phyloP scores from a whole-genome alignment of 441 rosid species.

The Gossypium lobatum region DNA sequence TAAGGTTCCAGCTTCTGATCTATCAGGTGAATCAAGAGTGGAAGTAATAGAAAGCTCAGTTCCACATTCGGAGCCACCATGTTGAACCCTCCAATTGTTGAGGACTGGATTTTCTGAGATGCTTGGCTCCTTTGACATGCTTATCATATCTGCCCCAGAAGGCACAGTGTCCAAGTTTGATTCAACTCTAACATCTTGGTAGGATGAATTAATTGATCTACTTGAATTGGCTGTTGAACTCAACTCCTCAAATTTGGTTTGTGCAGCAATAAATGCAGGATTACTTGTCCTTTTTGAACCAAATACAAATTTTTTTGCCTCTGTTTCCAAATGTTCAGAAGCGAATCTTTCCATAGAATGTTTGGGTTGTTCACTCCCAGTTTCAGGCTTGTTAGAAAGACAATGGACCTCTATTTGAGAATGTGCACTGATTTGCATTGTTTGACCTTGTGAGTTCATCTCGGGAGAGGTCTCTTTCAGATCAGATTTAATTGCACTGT shows the following conservation, averaged over 20 bases:
- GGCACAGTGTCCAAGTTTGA: constrained; percentile 28
- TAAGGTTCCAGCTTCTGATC: constrained; percentile 43
- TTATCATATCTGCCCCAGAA: neutral
- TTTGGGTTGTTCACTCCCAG: constrained; percentile 44
- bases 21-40: constrained; percentile 83
- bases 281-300: constrained; percentile 58
- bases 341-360: constrained; percentile 53
- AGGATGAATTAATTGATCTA: constrained; percentile 29
- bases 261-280: constrained; percentile 62
- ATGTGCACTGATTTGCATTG: constrained; percentile 19
- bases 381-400: constrained; percentile 32
- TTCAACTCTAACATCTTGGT: constrained; percentile 39
- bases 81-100: constrained; percentile 27
- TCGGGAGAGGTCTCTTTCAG: constrained; percentile 32
- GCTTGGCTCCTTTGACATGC: constrained; percentile 12
- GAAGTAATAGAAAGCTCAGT: constrained; percentile 90
- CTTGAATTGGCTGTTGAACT: constrained; percentile 40
- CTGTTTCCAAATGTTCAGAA: constrained; percentile 43
- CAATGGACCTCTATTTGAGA: constrained; percentile 27
- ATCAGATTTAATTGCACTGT: constrained; percentile 28
- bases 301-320: constrained; percentile 32
- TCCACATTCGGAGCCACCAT: constrained; percentile 80
- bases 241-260: constrained; percentile 69
- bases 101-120: constrained; percentile 28
- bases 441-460: constrained; percentile 30